A percentile compares a stretch with the other conserved stretches of the same genome.
Evolutionary conservation across 306 rosid species (phyloP).

Genomic region (Vachellia pachyceras): DNA sequence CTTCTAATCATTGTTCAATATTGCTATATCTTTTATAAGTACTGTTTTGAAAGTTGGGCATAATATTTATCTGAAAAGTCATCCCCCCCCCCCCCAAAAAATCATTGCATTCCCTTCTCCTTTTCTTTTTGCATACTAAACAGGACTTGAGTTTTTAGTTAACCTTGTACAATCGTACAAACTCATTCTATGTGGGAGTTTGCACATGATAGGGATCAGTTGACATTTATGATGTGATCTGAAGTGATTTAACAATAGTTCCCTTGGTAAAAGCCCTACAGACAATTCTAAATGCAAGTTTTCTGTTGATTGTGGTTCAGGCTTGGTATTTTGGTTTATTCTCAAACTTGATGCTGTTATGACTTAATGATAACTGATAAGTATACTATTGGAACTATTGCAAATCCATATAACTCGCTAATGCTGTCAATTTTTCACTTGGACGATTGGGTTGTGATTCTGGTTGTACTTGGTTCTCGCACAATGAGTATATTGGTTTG

Average conservation of each 20-base stretch:
- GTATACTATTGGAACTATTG: neutral
- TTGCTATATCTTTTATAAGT: neutral
- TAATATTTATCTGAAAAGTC: neutral
- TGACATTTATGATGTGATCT: neutral
- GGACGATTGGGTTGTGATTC: neutral
- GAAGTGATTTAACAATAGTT: neutral
- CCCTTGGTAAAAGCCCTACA: neutral
- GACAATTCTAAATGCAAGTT: neutral
- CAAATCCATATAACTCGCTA: neutral
- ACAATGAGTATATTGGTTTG: neutral
- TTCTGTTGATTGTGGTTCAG: neutral
- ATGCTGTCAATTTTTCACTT: neutral
- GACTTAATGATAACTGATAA: neutral
- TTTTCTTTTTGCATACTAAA: neutral
- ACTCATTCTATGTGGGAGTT: neutral
- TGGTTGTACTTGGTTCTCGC: neutral
- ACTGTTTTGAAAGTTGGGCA: neutral
- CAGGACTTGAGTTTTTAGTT: neutral
- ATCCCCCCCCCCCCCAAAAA: neutral
- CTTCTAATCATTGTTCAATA: neutral
- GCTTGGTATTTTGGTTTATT: neutral
- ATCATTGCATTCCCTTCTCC: neutral
- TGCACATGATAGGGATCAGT: neutral
- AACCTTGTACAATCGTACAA: neutral
- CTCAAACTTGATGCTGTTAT: neutral